A percentile compares a stretch with the other conserved stretches of the same genome.
Conservation (phyloP, 495 filamentous ascomycete species). For the Parachaetomium inaequale region DNA sequence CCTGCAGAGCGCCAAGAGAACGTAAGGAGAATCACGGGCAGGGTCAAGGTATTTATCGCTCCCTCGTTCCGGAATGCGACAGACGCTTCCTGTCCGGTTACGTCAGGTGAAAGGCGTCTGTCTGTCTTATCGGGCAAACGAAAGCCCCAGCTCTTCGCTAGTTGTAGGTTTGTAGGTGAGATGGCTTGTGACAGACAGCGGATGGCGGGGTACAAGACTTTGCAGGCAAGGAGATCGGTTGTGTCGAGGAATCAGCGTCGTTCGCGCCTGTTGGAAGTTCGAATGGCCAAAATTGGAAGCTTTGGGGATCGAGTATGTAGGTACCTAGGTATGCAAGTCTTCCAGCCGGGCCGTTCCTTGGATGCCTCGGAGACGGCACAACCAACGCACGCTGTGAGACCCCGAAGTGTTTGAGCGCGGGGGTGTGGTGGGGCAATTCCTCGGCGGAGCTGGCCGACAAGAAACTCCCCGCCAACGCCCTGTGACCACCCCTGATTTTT, state of each 20-base stretch:
- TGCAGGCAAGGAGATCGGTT: no score
- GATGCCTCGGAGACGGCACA: neutral
- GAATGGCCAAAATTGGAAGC: neutral
- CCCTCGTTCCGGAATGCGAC: neutral
- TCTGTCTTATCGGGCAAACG: no score
- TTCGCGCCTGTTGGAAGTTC: neutral
- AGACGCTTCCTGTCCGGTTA: no score
- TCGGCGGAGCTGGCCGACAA: neutral
- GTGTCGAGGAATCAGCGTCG: neutral
- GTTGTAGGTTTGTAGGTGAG: no score
- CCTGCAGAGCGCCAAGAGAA: neutral
- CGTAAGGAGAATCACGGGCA: neutral
- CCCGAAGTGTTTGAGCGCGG: neutral
- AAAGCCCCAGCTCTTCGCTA: no score
- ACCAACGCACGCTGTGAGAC: neutral
- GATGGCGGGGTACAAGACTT: no score
- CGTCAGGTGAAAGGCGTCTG: no score
- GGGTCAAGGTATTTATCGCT: neutral
- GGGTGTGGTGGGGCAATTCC: neutral
- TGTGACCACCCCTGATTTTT: neutral
- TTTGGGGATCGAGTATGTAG: no score
- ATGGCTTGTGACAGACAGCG: no score
- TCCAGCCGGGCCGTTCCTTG: neutral
- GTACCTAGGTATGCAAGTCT: no score
- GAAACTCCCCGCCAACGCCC: neutral